Evolutionary conservation across 805 yeast species (phyloP).

Genomic region (Lipomyces mesembrius): DNA sequence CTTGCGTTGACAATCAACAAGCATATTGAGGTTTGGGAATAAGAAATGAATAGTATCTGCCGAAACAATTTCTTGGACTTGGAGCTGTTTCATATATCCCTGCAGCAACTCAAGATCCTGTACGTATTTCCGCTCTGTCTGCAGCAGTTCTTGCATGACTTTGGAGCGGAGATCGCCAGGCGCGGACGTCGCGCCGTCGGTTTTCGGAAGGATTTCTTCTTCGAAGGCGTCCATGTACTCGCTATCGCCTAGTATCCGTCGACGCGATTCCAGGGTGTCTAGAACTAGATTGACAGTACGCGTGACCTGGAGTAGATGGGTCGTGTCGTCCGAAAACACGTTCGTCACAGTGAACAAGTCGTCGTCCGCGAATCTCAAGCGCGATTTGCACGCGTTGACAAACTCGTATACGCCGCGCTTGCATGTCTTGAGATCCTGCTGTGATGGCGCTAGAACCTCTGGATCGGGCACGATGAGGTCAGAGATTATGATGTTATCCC

Average conservation of each 20-base stretch:
- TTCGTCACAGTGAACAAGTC: constrained; percentile 87
- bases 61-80: constrained; percentile 67
- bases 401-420: constrained; percentile 90
- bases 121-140: constrained; percentile 90
- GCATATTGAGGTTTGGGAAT: constrained; percentile 81
- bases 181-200: background rate
- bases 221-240: background rate
- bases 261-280: constrained; percentile 48
- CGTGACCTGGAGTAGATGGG: constrained; percentile 74
- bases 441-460: constrained; percentile 56
- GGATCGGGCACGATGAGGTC: constrained; percentile 26
- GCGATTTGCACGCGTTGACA: constrained; percentile 79
- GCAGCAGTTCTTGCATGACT: constrained; percentile 81
- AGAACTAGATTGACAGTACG: constrained; percentile 70
- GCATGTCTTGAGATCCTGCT: constrained; percentile 81
- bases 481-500: constrained; percentile 3
- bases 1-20: constrained; percentile 90
- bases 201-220: background rate
- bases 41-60: constrained; percentile 79
- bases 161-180: constrained; percentile 66
- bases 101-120: constrained; percentile 79
- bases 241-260: constrained; percentile 5
- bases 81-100: constrained; percentile 68
- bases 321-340: constrained; percentile 81
- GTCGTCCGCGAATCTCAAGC: constrained; percentile 70